These are phyloP conservation scores for Thermomucor indicae-seudaticae DNA, from an alignment of 371 early-diverging fungal species.

Conservation along the genomic window DNA sequence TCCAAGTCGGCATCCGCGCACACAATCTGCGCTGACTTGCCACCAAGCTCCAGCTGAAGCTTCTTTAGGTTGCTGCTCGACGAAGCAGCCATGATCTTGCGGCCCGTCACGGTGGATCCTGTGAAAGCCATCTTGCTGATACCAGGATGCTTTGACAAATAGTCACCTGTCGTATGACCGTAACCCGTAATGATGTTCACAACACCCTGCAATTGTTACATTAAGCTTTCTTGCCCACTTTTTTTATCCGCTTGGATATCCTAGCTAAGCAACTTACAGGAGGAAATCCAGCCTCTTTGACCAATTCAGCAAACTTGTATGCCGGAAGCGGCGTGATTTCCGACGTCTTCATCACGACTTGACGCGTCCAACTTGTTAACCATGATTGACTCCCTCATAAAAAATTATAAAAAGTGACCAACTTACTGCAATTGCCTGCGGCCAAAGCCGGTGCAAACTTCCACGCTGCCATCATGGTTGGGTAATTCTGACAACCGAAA, in stretches of 20 bases:
- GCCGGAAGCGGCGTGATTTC: slow-evolving; percentile 53
- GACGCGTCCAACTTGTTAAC: no score
- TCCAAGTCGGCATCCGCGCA: slow-evolving; percentile 82
- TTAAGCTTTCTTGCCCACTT: neutral
- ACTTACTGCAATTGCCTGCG: slow-evolving; percentile 58
- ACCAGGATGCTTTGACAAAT: slow-evolving; percentile 16
- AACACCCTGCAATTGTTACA: slow-evolving; percentile 41
- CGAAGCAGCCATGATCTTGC: slow-evolving; percentile 64
- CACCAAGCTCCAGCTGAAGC: slow-evolving; percentile 86
- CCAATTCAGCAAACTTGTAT: slow-evolving; percentile 42
- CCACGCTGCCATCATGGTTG: slow-evolving; percentile 77
- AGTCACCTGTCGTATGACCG: slow-evolving; percentile 33
- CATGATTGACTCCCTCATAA: no score
- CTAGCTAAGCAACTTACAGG: no score
- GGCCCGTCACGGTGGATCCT: slow-evolving; percentile 73
- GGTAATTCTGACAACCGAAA: slow-evolving; percentile 54
- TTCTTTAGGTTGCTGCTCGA: slow-evolving; percentile 69
- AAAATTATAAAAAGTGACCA: no score
- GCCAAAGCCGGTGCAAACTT: slow-evolving; percentile 87
- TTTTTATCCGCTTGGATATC: neutral
- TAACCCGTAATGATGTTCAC: slow-evolving; percentile 68
- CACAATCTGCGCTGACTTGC: slow-evolving; percentile 86
- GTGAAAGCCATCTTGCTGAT: slow-evolving; percentile 48
- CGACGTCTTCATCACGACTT: slow-evolving; percentile 53
- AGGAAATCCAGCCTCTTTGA: slow-evolving; percentile 42